A percentile compares a stretch with the other conserved stretches of the same genome.
Conservation (phyloP, 2,329 filamentous ascomycete genomes). For the Basipetospora sp. region DNA sequence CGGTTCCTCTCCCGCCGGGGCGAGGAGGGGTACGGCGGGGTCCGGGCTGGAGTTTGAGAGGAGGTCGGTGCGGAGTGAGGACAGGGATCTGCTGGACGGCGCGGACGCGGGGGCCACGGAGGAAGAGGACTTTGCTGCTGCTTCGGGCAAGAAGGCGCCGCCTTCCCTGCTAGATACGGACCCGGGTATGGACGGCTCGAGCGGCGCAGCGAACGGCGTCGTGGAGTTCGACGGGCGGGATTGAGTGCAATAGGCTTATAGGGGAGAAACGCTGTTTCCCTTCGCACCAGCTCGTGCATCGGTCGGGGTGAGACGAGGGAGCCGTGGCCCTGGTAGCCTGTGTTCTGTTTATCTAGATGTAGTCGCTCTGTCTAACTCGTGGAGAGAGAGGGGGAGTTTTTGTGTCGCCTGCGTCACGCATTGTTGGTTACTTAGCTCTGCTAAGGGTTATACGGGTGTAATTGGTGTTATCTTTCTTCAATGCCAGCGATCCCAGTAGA, state of each 20-base stretch:
- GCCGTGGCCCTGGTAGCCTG: no score
- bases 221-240: slow-evolving; percentile 29
- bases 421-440: no score
- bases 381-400: no score
- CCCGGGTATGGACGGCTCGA: slow-evolving; percentile 6
- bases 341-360: no score
- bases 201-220: slow-evolving; percentile 20
- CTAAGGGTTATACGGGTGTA: no score
- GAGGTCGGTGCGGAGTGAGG: slow-evolving; percentile 49
- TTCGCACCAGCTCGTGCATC: no score
- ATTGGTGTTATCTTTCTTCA: no score
- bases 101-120: slow-evolving; percentile 53
- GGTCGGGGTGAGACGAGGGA: no score
- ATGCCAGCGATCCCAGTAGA: no score
- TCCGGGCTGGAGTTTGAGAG: slow-evolving; percentile 38
- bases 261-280: no score
- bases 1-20: slow-evolving; percentile 24
- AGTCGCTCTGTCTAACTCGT: no score
- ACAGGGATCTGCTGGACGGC: slow-evolving; percentile 58
- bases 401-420: no score
- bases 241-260: background rate
- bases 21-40: background rate
- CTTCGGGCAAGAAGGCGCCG: slow-evolving; percentile 16
- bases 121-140: slow-evolving; percentile 12
- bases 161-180: slow-evolving; percentile 19